A percentile compares a stretch with the other conserved stretches of the same genome.
Evolutionary conservation across 2,329 filamentous ascomycete genomes (phyloP).

Genomic region (Aaosphaeria arxii): DNA sequence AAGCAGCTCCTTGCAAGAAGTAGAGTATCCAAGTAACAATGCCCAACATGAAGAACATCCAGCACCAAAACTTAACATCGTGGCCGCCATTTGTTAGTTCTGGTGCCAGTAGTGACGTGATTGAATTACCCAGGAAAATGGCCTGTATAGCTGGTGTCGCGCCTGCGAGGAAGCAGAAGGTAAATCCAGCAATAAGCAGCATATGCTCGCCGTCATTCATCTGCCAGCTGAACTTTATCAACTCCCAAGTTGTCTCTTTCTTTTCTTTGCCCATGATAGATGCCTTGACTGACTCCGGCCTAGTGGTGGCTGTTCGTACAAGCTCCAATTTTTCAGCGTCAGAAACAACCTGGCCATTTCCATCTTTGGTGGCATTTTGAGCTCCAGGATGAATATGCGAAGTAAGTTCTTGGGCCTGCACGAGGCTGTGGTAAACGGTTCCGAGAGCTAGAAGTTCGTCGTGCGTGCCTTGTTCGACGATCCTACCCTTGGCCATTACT

Average conservation of each 20-base stretch:
- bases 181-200: conserved; percentile 42
- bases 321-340: conserved; percentile 26
- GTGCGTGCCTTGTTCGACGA: conserved; percentile 90
- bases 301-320: conserved; percentile 34
- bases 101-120: conserved; percentile 65
- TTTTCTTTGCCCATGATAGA: conserved; percentile 18
- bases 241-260: conserved; percentile 42
- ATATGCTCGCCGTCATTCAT: conserved; percentile 32
- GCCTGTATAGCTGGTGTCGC: conserved; percentile 50
- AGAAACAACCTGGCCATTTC: conserved; percentile 11
- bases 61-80: conserved; percentile 62
- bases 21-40: conserved; percentile 22
- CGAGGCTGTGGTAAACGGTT: conserved; percentile 78
- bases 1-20: conserved; percentile 40
- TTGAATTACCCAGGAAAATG: conserved; percentile 81
- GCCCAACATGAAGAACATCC: conserved; percentile 36
- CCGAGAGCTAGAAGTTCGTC: conserved; percentile 68
- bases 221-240: conserved; percentile 28
- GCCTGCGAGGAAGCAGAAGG: conserved; percentile 34
- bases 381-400: conserved; percentile 19
- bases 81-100: conserved; percentile 52
- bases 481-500: conserved; percentile 80
- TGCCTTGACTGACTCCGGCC: conserved; percentile 66
- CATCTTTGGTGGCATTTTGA: conserved; percentile 12
- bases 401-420: conserved; percentile 72